Percentiles rank a stretch among this genome's conserved stretches.
phyloP scores from a whole-genome alignment of 805 yeast species.

The Lachancea thermotolerans region DNA sequence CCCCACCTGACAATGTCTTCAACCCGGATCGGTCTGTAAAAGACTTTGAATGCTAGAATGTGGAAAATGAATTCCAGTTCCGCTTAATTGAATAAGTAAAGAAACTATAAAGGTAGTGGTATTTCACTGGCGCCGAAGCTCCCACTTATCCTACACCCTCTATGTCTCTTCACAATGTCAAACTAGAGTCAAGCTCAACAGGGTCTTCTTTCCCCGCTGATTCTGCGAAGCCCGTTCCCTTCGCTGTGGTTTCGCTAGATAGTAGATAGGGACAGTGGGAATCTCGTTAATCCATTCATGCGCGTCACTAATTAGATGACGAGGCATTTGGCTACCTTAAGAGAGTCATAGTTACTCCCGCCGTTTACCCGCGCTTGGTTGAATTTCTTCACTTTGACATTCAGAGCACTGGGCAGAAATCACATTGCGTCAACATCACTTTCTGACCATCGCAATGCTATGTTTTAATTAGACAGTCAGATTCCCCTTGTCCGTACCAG shows the following conservation, averaged over 20 bases:
- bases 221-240: slow-evolving; percentile 8
- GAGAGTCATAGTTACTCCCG: slow-evolving; percentile 42
- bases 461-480: no score
- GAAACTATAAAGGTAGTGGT: no score
- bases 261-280: slow-evolving; percentile 8
- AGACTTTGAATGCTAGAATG: no score
- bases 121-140: no score
- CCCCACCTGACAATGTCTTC: slow-evolving; percentile 40
- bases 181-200: slow-evolving; percentile 37
- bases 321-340: slow-evolving; percentile 41
- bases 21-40: slow-evolving; percentile 28
- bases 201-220: slow-evolving; percentile 36
- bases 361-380: slow-evolving; percentile 42
- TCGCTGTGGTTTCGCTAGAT: slow-evolving; percentile 8
- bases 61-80: no score
- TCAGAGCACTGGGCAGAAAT: no score
- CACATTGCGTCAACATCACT: no score
- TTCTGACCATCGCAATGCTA: no score
- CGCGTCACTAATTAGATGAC: slow-evolving; percentile 15
- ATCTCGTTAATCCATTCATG: slow-evolving; percentile 9
- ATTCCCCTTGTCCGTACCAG: no score
- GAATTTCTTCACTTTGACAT: slow-evolving; percentile 39
- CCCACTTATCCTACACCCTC: no score
- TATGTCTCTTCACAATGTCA: no score
- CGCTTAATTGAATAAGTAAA: no score